Evolutionary conservation across 192 early-diverging fungal genomes (phyloP), one percentile per base, ranked within the genome.

Genomic region (Backusella circina): DNA sequence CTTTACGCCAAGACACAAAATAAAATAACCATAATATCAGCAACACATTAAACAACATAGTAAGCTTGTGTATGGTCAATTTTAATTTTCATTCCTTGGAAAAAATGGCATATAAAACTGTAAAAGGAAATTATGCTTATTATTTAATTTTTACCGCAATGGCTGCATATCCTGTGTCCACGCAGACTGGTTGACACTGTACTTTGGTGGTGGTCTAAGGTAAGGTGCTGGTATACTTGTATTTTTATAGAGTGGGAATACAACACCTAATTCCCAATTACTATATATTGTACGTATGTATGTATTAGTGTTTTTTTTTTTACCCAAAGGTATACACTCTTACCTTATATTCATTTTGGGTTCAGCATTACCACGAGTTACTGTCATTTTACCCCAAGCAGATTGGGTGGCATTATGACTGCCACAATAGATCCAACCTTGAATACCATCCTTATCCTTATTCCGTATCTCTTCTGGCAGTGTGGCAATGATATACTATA

Each of bases 261-360:
- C 78, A 7, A 83, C 82, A 7, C 82, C 82, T 12, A 83, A 41
- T 67, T 83, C 82, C 82, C 82, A 83, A 69, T 83, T 83, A 65
- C 75, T 81, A n/a, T n/a, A n/a, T n/a, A n/a, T n/a, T n/a, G n/a
- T n/a, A n/a, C n/a, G n/a, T 32, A 7, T n/a, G 21, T 38, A 65
- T 38, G 44, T 38, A 31, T n/a, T 12, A 76, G 37, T 41, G 3
- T 37, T 37, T 41, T 41, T 12, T 16, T 16, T 41, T 16, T 3
- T 3, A 16, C 12, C 12, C 15, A 41, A 1, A 16, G 39, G 16
- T 16, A 67, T 21, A 31, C 21, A 5, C 10, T 23, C 21, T 71
- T 81, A 81, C 79, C 72, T 79, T 10, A 83, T 79, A 3, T 9
- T 77, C 9, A 79, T 68, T 65, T 77, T 83, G 13, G 78, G 82